Evolutionary conservation across 164 flowering plant genomes (phyloP).

Genomic region (Echeveria elegans): DNA sequence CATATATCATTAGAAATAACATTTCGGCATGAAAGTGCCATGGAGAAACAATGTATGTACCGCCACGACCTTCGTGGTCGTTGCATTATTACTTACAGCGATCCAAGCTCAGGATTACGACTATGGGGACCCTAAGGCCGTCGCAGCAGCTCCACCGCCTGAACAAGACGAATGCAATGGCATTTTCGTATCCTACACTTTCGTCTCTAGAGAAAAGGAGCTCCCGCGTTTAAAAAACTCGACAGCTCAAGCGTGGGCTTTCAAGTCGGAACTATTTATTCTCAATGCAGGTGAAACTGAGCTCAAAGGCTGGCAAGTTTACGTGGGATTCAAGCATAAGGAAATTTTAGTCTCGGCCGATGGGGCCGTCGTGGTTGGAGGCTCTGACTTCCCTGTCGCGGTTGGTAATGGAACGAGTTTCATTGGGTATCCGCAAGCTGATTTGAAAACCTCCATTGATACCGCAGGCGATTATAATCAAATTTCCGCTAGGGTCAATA

Average conservation of each 20-base stretch:
- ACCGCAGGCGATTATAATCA: constrained; percentile 68
- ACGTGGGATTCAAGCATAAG: constrained; percentile 56
- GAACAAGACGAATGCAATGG: constrained; percentile 44
- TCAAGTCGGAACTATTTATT: constrained; percentile 42
- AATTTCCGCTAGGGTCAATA: constrained; percentile 37
- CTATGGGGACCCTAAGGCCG: not conserved
- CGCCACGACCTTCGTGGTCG: not conserved
- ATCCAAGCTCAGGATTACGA: not conserved
- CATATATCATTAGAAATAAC: too few species aligned
- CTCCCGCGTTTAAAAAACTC: constrained; percentile 49
- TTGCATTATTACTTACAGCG: not conserved
- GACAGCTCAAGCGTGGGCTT: constrained; percentile 75
- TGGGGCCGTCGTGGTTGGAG: constrained; percentile 42
- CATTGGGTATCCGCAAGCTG: constrained; percentile 40
- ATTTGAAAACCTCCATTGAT: constrained; percentile 62
- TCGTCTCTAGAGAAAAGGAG: constrained; percentile 26
- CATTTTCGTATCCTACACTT: constrained; percentile 45
- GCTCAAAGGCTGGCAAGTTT: constrained; percentile 62
- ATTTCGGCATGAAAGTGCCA: not conserved
- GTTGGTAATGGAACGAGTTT: constrained; percentile 63
- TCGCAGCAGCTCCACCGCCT: too few species aligned
- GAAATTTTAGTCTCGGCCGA: constrained; percentile 52
- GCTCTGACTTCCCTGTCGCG: constrained; percentile 41
- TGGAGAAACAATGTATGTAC: not conserved
- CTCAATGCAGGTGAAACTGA: constrained; percentile 47